Evolutionary conservation across 169 alveolate genomes (phyloP).

Genomic region (Plasmodium yoelii): DNA sequence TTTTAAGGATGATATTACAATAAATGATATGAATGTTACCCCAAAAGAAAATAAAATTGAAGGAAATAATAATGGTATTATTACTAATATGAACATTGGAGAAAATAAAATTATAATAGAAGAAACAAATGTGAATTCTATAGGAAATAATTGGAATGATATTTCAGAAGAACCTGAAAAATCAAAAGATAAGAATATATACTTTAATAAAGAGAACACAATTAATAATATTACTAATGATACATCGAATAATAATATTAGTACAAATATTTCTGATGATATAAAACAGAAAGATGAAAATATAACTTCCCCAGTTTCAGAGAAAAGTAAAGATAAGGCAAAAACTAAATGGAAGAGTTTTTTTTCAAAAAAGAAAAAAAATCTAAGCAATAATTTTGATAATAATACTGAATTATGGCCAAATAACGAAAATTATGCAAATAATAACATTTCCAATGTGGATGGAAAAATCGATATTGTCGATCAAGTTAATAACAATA

Average conservation of each 20-base stretch:
- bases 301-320: not conserved
- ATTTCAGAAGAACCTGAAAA: not conserved
- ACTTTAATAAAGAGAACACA: not conserved
- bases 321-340: slow-evolving; percentile 6
- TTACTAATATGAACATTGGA: not conserved
- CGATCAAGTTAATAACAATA: slow-evolving; percentile 2
- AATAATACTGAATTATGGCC: slow-evolving; percentile 71
- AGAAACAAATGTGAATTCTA: no score
- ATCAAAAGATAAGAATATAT: not conserved
- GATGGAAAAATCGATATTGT: not conserved
- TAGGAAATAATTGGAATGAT: not conserved
- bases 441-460: not conserved
- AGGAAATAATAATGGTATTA: not conserved
- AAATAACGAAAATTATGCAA: slow-evolving; percentile 22
- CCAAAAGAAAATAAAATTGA: not conserved
- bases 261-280: not conserved
- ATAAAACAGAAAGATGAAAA: slow-evolving; percentile 7
- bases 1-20: not conserved
- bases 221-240: not conserved
- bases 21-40: not conserved
- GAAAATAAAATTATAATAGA: not conserved
- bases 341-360: slow-evolving; percentile 44
- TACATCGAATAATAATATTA: not conserved
- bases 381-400: slow-evolving; percentile 60
- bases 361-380: slow-evolving; percentile 53